These are phyloP conservation scores for Coemansia sp. DNA, from an alignment of 192 early-diverging fungal species.

Conservation along the genomic window DNA sequence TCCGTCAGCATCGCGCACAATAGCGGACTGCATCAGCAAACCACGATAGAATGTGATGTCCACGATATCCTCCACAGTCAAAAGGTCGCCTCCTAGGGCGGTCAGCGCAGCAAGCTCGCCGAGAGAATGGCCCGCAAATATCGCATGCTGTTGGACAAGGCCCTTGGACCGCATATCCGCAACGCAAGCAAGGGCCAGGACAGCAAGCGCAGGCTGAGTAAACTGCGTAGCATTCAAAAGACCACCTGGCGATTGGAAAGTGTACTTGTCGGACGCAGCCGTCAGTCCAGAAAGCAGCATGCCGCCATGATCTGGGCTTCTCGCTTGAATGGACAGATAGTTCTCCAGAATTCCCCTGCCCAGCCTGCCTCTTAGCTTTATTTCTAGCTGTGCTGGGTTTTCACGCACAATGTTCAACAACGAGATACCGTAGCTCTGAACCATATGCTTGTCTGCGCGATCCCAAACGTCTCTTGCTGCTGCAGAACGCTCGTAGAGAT, in stretches of 20 bases:
- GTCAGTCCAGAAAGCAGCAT: constrained; percentile 58
- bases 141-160: constrained; percentile 72
- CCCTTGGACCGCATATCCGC: constrained; percentile 84
- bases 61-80: constrained; percentile 76
- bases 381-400: constrained; percentile 67
- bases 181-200: constrained; percentile 84
- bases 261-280: constrained; percentile 70
- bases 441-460: constrained; percentile 80
- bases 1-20: constrained; percentile 72
- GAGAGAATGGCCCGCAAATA: constrained; percentile 91
- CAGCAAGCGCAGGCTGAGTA: constrained; percentile 81
- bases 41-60: constrained; percentile 94
- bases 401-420: constrained; percentile 85
- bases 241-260: constrained; percentile 76
- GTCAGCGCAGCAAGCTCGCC: constrained; percentile 90
- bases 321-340: constrained; percentile 72
- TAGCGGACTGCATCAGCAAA: constrained; percentile 94
- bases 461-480: constrained; percentile 88
- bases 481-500: constrained; percentile 75
- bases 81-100: constrained; percentile 67
- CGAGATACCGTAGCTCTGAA: constrained; percentile 81
- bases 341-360: constrained; percentile 76
- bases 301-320: constrained; percentile 13
- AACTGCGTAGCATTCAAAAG: constrained; percentile 92
- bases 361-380: constrained; percentile 82